Conservation (phyloP, 2,329 filamentous ascomycete species). For the Stagonosporopsis rhizophila region DNA sequence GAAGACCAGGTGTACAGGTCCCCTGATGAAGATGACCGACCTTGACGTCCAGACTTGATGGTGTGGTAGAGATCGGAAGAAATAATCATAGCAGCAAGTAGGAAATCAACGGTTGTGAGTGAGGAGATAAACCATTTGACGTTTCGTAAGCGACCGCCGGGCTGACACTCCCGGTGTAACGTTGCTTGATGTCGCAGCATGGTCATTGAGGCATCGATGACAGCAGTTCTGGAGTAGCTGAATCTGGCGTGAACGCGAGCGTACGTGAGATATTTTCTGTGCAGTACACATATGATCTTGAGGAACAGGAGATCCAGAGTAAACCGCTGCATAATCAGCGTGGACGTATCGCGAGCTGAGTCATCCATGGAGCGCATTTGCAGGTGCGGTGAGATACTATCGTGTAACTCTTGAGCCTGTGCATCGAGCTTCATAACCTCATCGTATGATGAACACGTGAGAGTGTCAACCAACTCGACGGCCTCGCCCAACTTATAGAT, state of each 20-base stretch:
- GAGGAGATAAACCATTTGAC: conserved; percentile 82
- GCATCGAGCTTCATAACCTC: conserved; percentile 67
- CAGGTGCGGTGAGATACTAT: conserved; percentile 80
- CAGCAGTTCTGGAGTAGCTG: conserved; percentile 80
- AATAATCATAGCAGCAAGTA: conserved; percentile 84
- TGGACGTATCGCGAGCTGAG: conserved; percentile 71
- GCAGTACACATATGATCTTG: conserved; percentile 87
- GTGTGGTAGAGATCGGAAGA: conserved; percentile 82
- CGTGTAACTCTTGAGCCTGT: conserved; percentile 62
- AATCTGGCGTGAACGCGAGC: conserved; percentile 79
- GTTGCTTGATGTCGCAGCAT: conserved; percentile 79
- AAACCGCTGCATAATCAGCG: conserved; percentile 79
- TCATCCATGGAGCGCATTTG: conserved; percentile 77
- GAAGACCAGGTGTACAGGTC: conserved; percentile 56
- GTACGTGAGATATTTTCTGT: conserved; percentile 83
- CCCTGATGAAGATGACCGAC: conserved; percentile 43
- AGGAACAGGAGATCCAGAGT: conserved; percentile 85
- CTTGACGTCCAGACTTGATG: conserved; percentile 53
- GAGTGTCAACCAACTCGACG: conserved; percentile 69
- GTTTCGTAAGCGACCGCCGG: conserved; percentile 72
- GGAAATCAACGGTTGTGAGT: conserved; percentile 82
- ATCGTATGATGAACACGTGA: conserved; percentile 67
- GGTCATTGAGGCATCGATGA: conserved; percentile 85
- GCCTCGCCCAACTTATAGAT: conserved; percentile 75
- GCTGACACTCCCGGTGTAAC: conserved; percentile 76